phyloP scores from a whole-genome alignment of 495 filamentous ascomycete species.

The Aspergillus saccharolyticus region DNA sequence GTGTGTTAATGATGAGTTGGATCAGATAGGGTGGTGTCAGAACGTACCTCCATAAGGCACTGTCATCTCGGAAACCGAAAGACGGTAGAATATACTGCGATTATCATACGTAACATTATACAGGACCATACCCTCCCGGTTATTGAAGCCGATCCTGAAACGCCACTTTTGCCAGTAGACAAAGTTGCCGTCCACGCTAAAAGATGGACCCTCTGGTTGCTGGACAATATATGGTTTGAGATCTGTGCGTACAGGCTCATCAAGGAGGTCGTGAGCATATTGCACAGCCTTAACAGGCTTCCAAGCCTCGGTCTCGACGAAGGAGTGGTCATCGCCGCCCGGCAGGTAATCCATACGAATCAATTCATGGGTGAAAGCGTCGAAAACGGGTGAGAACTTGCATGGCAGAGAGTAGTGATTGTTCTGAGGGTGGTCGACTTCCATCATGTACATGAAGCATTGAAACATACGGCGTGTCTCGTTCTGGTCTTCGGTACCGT shows the following conservation, averaged over 20 bases:
- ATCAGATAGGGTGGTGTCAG: background rate
- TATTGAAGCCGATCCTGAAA: conserved; percentile 61
- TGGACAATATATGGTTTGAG: conserved; percentile 72
- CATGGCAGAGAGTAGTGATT: conserved; percentile 81
- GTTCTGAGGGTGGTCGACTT: conserved; percentile 38
- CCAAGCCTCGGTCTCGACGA: conserved; percentile 32
- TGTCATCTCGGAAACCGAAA: conserved; percentile 71
- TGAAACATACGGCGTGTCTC: conserved; percentile 40
- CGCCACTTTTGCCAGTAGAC: conserved; percentile 66
- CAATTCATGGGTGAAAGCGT: conserved; percentile 58
- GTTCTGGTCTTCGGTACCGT: conserved; percentile 34
- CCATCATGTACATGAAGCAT: conserved; percentile 43
- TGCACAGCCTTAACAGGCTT: conserved; percentile 54
- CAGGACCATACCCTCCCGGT: conserved; percentile 57
- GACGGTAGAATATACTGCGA: conserved; percentile 62
- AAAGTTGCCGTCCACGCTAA: conserved; percentile 47
- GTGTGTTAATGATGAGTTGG: background rate
- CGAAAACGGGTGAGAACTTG: conserved; percentile 72
- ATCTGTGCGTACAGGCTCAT: conserved; percentile 45
- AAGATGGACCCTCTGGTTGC: conserved; percentile 74
- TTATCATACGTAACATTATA: conserved; percentile 65
- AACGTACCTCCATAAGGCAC: conserved; percentile 50
- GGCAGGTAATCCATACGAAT: conserved; percentile 49
- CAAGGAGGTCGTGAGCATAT: conserved; percentile 38
- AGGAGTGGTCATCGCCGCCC: conserved; percentile 29